These are phyloP conservation scores for Sparassis latifolia DNA, from an alignment of 1,284 basidiomycete species.

Conservation along the genomic window DNA sequence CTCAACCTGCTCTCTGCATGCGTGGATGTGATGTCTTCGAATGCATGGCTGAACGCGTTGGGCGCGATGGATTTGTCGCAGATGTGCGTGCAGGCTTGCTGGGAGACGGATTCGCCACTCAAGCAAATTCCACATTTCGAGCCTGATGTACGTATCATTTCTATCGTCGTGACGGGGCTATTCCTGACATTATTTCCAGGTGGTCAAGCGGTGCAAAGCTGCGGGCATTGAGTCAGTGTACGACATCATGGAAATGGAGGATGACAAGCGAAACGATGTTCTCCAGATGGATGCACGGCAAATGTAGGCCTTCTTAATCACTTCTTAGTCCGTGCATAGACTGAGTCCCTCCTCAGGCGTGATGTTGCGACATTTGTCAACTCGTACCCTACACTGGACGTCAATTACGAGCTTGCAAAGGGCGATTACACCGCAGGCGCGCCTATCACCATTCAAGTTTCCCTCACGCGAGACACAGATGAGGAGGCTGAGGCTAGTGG, in stretches of 20 bases:
- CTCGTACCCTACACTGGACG: constrained; percentile 90
- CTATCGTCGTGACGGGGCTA: not conserved
- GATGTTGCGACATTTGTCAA: constrained; percentile 93
- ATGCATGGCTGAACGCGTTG: constrained; percentile 90
- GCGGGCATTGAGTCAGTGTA: constrained; percentile 84
- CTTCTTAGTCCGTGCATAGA: not conserved
- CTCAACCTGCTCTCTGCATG: constrained; percentile 88
- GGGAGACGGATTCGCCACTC: constrained; percentile 93
- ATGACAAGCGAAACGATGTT: constrained; percentile 76
- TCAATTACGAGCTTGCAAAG: constrained; percentile 76
- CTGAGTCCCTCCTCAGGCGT: constrained; percentile 42
- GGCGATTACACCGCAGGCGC: constrained; percentile 80
- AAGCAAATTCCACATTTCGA: constrained; percentile 97
- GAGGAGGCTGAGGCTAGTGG: constrained; percentile 55
- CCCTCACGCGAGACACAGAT: constrained; percentile 79
- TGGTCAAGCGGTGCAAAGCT: constrained; percentile 80
- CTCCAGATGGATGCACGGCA: constrained; percentile 83
- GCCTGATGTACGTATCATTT: constrained; percentile 48
- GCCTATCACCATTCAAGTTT: constrained; percentile 78
- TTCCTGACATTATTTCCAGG: constrained; percentile 31
- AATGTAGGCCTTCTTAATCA: constrained; percentile 50
- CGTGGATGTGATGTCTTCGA: constrained; percentile 97
- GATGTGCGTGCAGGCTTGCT: constrained; percentile 98
- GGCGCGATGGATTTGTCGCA: constrained; percentile 99
- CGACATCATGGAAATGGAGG: constrained; percentile 96